Percentiles rank a stretch among this genome's conserved stretches.
Conservation (phyloP, 306 rosid species). For the Quercus agrifolia region DNA sequence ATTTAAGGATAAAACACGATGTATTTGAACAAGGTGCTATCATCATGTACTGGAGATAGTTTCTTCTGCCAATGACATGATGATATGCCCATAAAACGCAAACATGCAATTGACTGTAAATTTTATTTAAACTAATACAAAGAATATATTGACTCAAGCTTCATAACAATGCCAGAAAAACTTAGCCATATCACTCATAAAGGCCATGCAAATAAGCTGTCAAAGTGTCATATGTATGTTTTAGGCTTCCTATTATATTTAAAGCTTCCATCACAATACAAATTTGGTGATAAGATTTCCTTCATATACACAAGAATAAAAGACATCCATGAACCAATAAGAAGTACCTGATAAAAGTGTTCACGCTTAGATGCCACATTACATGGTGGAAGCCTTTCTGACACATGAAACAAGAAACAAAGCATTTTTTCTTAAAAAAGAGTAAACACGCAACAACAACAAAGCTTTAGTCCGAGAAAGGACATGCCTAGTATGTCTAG, state of each 20-base stretch:
- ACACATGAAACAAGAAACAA: slow-evolving; percentile 7
- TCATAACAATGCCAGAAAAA: not conserved
- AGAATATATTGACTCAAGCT: not conserved
- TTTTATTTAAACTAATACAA: not conserved
- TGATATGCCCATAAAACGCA: slow-evolving; percentile 8
- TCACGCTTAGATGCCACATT: slow-evolving; percentile 70
- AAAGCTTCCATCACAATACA: not conserved
- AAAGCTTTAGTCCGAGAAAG: not conserved
- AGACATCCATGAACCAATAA: not conserved
- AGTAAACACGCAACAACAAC: slow-evolving; percentile 3
- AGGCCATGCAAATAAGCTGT: not conserved
- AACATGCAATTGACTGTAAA: not conserved
- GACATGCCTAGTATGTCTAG: no score
- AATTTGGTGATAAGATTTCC: not conserved
- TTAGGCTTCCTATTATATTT: not conserved
- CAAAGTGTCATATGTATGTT: not conserved
- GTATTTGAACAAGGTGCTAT: not conserved
- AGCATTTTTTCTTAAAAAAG: not conserved
- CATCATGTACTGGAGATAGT: not conserved
- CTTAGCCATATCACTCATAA: no score
- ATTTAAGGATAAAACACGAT: not conserved
- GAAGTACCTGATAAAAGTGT: slow-evolving; percentile 78
- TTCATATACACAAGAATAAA: not conserved
- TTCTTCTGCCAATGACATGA: slow-evolving; percentile 1
- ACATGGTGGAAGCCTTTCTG: slow-evolving; percentile 77